phyloP scores from a whole-genome alignment of 768 basidiomycete genomes.

The Podaxis sp. region DNA sequence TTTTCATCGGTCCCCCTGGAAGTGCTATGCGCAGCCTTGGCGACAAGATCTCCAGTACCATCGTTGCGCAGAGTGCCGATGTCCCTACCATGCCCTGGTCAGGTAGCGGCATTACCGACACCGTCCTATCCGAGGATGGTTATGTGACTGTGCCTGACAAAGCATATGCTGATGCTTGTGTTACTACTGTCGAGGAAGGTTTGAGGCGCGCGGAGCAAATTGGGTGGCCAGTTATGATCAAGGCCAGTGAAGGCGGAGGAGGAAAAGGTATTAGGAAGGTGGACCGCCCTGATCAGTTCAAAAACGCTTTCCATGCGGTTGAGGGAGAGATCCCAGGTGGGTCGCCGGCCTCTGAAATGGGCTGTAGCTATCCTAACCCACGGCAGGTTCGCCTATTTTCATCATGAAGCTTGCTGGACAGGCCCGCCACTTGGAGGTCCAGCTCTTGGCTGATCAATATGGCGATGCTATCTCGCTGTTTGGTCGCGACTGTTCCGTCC shows the following conservation, averaged over 20 bases:
- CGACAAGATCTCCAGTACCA: slow-evolving; percentile 99
- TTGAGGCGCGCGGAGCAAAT: slow-evolving; percentile 80
- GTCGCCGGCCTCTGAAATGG: slow-evolving; percentile 20
- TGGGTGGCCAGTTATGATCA: slow-evolving; percentile 99
- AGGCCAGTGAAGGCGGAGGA: slow-evolving; percentile 98
- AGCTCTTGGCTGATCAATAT: slow-evolving; percentile 98
- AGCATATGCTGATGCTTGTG: slow-evolving; percentile 86
- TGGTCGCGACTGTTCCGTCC: slow-evolving; percentile 98
- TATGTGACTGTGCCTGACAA: slow-evolving; percentile 94
- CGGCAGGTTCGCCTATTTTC: slow-evolving; percentile 91
- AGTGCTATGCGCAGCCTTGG: slow-evolving; percentile 98
- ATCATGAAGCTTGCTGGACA: slow-evolving; percentile 99
- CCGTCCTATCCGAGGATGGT: slow-evolving; percentile 77
- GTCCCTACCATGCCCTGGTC: slow-evolving; percentile 99
- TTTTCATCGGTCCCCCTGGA: slow-evolving; percentile 98
- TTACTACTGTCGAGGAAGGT: slow-evolving; percentile 85
- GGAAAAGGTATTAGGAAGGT: slow-evolving; percentile 99
- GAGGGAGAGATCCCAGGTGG: slow-evolving; percentile 94
- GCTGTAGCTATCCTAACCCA: slow-evolving; percentile 14
- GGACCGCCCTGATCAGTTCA: slow-evolving; percentile 81
- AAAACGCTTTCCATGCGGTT: slow-evolving; percentile 92
- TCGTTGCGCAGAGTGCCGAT: slow-evolving; percentile 94
- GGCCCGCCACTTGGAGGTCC: slow-evolving; percentile 97
- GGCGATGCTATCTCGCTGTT: slow-evolving; percentile 99
- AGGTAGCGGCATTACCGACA: slow-evolving; percentile 90